Evolutionary conservation across 306 rosid genomes (phyloP), one percentile per base, ranked within the genome.

Genomic region (Luffa aegyptiaca): DNA sequence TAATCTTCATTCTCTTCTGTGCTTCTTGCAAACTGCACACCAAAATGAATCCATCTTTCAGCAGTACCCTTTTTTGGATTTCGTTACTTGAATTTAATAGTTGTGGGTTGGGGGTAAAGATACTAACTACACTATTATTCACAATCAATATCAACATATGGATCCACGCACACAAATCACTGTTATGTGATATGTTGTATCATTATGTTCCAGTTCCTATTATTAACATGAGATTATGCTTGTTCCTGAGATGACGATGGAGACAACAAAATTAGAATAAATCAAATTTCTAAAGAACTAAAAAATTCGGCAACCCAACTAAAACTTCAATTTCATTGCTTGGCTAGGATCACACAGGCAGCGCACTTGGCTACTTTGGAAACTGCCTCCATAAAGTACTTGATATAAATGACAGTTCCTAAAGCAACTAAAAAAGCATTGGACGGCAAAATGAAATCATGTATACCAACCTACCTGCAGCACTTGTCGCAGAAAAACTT

Each of bases 1-100:
- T 96, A 80, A 96, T 96, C 88, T 96, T 96, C 99, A 96, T 96
- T 88, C 99, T 88, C 90, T 96, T 96, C 88, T 96, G 98, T 13
- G 99, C 99, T 83, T 96, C 99, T 91, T 96, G 99, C 92, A 96
- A 91, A 84, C 99, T 96, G 88, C 86, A 77, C 51, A 80, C 42
- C 55, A 84, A 17, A 86, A 86, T 81, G 77, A 84, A 21, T 14
- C 57, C 53, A 61, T 79, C 65, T 48, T 64, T 63, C 84, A 83
- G 57, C 49, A 45, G 8, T 57, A 36, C 52, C 18, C 66, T 41
- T 42, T 44, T 1, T 26, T 26, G 53, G 14, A 5, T 42, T 70
- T 42, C 44, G 31, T 69, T 42, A 12, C 17, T 42, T 4, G 10
- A 5, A 2, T 42, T 69, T n/a, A 4, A 17, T 68, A 13, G 16